Base-by-base conservation (phyloP, 2,329 filamentous ascomycete species). In the Exophiala viscosa region DNA sequence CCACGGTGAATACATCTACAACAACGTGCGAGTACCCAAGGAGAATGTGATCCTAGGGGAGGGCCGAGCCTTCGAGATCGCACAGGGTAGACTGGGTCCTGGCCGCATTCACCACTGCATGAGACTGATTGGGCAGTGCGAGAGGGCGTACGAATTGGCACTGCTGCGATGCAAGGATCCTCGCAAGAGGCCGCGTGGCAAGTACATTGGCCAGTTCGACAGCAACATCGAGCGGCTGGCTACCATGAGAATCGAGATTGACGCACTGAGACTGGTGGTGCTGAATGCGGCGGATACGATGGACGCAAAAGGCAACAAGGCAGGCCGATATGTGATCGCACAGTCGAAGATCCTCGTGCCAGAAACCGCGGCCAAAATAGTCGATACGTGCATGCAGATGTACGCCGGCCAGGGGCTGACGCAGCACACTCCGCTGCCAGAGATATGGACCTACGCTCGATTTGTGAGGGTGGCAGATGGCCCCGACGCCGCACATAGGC, bases 31-130 rank as follows among this genome's bases (percentile, higher is more conserved):
- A 54, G 86, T 95, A 1, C 89, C 89, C 2, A 82, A 76, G 8
- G 75, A 75, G 65, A 58, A 58, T 31, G 82, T 95, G 64, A 86
- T 93, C 10, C 83, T 95, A 4, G 89, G 90, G 54, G 86, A 90
- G 67, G 90, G 90, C 55, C 81, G 86, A 52, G 90, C 90, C 32
- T 95, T 95, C 68, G 90, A 95, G 72, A 92, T 95, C 66, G 93
- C 95, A 64, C 90, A 95, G 70, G 90, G 90, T 42, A 86, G 90
- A 62, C 83, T 95, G 34, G 90, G 90, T 2, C 90, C 90, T 1
- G 90, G 90, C 23, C 85, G 90, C 53, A 95, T 95, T 66, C 90
- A 95, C 72, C 90, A 95, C 73, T 87, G 52, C 54, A 95, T 95
- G 90, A 82, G 90, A 58, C 83, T 82, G 60, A 90, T 95, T 65